phyloP scores from a whole-genome alignment of 495 filamentous ascomycete genomes.

The Daldinia vernicosa region DNA sequence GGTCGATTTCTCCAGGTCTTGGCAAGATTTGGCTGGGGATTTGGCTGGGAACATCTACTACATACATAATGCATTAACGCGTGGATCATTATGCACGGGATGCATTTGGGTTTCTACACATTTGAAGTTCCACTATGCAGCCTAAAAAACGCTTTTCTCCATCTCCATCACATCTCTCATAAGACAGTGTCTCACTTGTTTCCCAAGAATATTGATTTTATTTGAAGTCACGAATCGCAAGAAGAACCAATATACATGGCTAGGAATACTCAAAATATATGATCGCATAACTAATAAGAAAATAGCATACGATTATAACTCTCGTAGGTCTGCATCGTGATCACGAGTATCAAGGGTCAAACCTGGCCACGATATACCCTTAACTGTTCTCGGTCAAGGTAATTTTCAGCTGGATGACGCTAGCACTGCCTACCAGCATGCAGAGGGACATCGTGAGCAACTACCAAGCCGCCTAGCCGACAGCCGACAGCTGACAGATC shows the following conservation, averaged over 20 bases:
- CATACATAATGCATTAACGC: constrained; percentile 8
- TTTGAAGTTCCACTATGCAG: constrained; percentile 3
- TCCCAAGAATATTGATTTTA: too few relatives aligned
- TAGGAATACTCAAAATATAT: background rate
- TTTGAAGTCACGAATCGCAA: too few relatives aligned
- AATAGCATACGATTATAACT: background rate
- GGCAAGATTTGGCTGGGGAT: constrained; percentile 36
- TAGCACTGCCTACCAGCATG: constrained; percentile 6
- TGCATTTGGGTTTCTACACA: constrained; percentile 5
- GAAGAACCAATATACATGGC: background rate
- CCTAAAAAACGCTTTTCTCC: background rate
- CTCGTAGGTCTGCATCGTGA: constrained; percentile 7
- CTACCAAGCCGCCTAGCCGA: constrained; percentile 10
- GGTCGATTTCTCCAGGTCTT: constrained; percentile 35
- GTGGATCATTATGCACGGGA: constrained; percentile 10
- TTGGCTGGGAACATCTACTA: constrained; percentile 6
- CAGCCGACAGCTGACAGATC: constrained; percentile 21
- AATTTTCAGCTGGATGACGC: constrained; percentile 27
- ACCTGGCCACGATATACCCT: constrained; percentile 9
- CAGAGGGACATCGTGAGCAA: constrained; percentile 13
- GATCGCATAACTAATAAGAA: background rate
- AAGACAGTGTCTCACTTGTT: background rate
- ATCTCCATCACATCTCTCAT: background rate
- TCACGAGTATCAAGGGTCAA: constrained; percentile 5
- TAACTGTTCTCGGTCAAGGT: constrained; percentile 31